Evolutionary conservation across 768 basidiomycete species (phyloP).

Genomic region (Mycena filopes): DNA sequence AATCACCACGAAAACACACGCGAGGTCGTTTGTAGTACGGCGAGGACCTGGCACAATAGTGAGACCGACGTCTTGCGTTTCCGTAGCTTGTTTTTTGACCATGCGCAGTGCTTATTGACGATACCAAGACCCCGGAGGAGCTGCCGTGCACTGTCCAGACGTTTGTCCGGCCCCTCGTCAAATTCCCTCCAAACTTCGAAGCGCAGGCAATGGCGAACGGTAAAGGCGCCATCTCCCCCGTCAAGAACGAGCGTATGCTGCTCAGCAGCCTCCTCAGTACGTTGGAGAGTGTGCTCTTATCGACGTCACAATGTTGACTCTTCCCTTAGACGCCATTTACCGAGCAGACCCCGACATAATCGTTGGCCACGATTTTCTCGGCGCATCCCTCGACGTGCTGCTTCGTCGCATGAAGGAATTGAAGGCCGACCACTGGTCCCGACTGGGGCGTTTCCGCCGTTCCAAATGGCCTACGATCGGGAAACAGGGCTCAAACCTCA

Average conservation of each 20-base stretch:
- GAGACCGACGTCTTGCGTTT: conserved; percentile 38
- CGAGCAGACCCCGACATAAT: conserved; percentile 95
- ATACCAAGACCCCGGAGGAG: conserved; percentile 89
- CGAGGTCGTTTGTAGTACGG: conserved; percentile 90
- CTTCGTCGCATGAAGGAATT: conserved; percentile 91
- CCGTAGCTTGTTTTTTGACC: background rate
- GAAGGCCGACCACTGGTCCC: conserved; percentile 93
- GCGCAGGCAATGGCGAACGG: conserved; percentile 68
- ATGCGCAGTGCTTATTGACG: conserved; percentile 82
- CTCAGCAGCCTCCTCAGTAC: conserved; percentile 83
- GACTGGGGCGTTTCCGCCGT: conserved; percentile 89
- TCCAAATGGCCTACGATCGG: conserved; percentile 85
- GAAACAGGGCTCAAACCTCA: conserved; percentile 84
- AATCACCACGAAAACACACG: conserved; percentile 94
- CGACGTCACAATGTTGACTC: background rate
- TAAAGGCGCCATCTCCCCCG: conserved; percentile 76
- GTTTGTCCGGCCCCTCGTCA: conserved; percentile 88
- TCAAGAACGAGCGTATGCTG: conserved; percentile 86
- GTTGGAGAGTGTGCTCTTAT: conserved; percentile 21
- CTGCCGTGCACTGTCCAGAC: conserved; percentile 87
- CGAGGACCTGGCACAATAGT: conserved; percentile 83
- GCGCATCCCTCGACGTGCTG: conserved; percentile 89
- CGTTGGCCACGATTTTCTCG: conserved; percentile 94
- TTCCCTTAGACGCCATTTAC: conserved; percentile 69
- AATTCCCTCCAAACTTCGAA: conserved; percentile 89